Percentiles rank a stretch among this genome's conserved stretches.
Evolutionary conservation across 1,284 basidiomycete genomes (phyloP).

Genomic region (Irpex sp.): DNA sequence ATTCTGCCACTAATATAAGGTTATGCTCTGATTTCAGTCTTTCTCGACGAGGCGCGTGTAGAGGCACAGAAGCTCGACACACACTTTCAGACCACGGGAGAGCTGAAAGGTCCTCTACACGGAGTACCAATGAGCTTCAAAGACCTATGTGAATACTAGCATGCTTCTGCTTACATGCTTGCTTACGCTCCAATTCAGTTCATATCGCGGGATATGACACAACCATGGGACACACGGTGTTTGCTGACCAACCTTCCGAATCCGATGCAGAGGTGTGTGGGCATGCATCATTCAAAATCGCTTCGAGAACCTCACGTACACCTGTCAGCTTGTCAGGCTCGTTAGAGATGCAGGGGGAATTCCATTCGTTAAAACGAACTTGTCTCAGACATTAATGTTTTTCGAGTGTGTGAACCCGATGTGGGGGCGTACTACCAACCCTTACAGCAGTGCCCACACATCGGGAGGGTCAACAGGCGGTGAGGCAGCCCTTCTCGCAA

Average conservation of each 20-base stretch:
- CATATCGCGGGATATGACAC: conserved; percentile 66
- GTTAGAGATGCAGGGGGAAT: conserved; percentile 51
- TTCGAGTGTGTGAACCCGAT: conserved; percentile 88
- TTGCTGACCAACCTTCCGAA: conserved; percentile 55
- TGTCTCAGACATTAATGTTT: conserved; percentile 79
- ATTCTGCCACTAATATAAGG: not conserved
- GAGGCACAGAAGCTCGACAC: conserved; percentile 63
- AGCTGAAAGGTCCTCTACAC: conserved; percentile 69
- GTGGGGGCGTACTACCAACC: conserved; percentile 75
- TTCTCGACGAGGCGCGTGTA: conserved; percentile 64
- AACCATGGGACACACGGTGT: conserved; percentile 71
- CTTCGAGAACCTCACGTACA: not conserved
- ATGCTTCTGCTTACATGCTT: not conserved
- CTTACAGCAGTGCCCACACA: conserved; percentile 61
- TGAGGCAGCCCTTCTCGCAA: conserved; percentile 71
- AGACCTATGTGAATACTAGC: conserved; percentile 50
- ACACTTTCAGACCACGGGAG: conserved; percentile 58
- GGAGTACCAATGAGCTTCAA: conserved; percentile 82
- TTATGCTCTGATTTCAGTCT: conserved; percentile 39
- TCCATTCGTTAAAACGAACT: conserved; percentile 73
- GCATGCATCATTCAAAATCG: not conserved
- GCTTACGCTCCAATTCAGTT: conserved; percentile 20
- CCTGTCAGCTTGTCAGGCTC: conserved; percentile 37
- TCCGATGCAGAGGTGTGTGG: conserved; percentile 55
- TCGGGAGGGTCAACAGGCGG: conserved; percentile 81